phyloP scores from a whole-genome alignment of 768 basidiomycete species.

The Auricularia cornea region DNA sequence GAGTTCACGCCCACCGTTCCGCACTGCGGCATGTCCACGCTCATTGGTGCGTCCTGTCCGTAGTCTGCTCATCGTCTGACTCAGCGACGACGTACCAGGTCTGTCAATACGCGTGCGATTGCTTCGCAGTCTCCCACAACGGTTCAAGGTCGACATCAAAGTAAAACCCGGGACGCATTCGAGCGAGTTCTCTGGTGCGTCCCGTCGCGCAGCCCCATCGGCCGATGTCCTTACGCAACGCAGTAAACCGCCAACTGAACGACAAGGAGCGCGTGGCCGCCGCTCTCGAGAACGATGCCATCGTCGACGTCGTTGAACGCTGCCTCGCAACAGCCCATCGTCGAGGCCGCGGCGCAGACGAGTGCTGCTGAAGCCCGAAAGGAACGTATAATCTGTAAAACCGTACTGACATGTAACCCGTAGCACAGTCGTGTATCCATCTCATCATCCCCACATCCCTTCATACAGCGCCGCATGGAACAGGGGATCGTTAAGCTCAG shows the following conservation, averaged over 20 bases:
- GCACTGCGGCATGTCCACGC: slow-evolving; percentile 94
- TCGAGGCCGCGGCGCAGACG: slow-evolving; percentile 17
- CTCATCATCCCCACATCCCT: no score
- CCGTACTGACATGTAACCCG: not conserved
- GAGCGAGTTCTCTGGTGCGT: slow-evolving; percentile 79
- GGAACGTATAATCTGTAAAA: not conserved
- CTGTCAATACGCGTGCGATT: slow-evolving; percentile 93
- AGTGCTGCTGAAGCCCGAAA: not conserved
- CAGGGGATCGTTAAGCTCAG: no score
- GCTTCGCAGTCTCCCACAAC: slow-evolving; percentile 77
- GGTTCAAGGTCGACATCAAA: slow-evolving; percentile 91
- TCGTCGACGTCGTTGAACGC: slow-evolving; percentile 82
- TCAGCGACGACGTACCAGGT: no score
- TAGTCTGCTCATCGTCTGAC: no score
- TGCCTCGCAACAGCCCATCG: slow-evolving; percentile 43
- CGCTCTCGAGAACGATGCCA: slow-evolving; percentile 83
- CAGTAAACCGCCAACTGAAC: slow-evolving; percentile 97
- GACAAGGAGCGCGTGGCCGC: slow-evolving; percentile 98
- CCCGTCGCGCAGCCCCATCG: no score
- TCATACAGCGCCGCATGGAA: no score
- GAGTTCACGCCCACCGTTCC: slow-evolving; percentile 98
- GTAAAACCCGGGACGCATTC: slow-evolving; percentile 95
- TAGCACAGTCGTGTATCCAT: not conserved
- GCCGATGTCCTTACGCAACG: no score
- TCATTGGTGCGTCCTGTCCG: slow-evolving; percentile 69